phyloP scores from a whole-genome alignment of 2,329 filamentous ascomycete species.

The Calonectria leucothoes region DNA sequence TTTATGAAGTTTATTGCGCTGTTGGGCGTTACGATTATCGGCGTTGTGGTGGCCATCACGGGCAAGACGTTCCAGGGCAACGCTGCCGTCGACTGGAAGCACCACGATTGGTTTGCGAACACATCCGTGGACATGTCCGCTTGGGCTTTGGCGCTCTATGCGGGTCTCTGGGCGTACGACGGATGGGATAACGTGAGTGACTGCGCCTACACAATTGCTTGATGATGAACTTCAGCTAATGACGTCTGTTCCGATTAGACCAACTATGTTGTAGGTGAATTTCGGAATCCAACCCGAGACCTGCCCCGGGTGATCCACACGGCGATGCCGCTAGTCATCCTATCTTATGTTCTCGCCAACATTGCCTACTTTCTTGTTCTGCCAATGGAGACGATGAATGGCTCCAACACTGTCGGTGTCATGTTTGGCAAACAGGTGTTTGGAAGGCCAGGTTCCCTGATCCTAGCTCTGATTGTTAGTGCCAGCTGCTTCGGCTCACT shows the following conservation, averaged over 20 bases:
- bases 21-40: conserved; percentile 85
- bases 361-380: conserved; percentile 95
- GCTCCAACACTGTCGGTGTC: conserved; percentile 94
- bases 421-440: conserved; percentile 93
- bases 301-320: conserved; percentile 96
- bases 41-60: conserved; percentile 89
- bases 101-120: conserved; percentile 86
- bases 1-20: conserved; percentile 95
- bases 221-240: conserved; percentile 21
- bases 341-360: conserved; percentile 91
- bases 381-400: conserved; percentile 82
- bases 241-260: conserved; percentile 67
- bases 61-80: conserved; percentile 82
- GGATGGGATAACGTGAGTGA: conserved; percentile 94
- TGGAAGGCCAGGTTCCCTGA: conserved; percentile 81
- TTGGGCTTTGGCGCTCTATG: conserved; percentile 95
- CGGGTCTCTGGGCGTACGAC: conserved; percentile 97
- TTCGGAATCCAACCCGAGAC: conserved; percentile 89
- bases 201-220: not conserved
- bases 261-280: conserved; percentile 98
- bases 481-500: conserved; percentile 94
- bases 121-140: conserved; percentile 83
- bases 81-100: conserved; percentile 88
- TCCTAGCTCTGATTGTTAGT: conserved; percentile 89
- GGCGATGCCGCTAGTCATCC: conserved; percentile 92